Evolutionary conservation across 139 green algal genomes (phyloP).

Genomic region (Volvox reticuliferus): DNA sequence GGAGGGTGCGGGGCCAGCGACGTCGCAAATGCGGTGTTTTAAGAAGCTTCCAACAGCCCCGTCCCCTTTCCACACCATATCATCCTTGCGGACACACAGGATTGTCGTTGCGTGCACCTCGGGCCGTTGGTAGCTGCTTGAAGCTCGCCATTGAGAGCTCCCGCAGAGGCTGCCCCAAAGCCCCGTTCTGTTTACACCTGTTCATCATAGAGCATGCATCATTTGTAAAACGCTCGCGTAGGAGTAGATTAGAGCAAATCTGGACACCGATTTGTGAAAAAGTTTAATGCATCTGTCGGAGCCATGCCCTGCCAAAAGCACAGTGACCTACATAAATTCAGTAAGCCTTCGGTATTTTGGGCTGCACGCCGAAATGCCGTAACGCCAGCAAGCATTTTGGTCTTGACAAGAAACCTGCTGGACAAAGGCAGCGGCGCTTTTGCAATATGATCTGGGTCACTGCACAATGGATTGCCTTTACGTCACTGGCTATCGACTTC

Average conservation of each 20-base stretch:
- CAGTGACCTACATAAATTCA: conserved; percentile 26
- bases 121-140: neutral
- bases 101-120: conserved; percentile 65
- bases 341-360: neutral
- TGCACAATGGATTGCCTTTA: too few species aligned
- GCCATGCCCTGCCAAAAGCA: neutral
- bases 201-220: neutral
- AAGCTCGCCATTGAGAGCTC: neutral
- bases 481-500: too few species aligned
- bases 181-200: conserved; percentile 1
- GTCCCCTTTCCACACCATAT: conserved; percentile 8
- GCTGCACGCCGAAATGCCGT: neutral
- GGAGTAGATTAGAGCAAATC: neutral
- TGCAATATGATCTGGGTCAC: too few species aligned
- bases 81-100: conserved; percentile 58
- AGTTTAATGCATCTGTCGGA: neutral
- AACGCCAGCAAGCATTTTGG: conserved; percentile 21
- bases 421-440: too few species aligned
- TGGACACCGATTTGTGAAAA: neutral
- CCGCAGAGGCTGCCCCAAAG: conserved; percentile 7
- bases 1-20: neutral
- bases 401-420: too few species aligned
- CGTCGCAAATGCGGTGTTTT: neutral
- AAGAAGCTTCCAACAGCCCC: neutral
- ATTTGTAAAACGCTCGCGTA: neutral